Evolutionary conservation across 257 asterid genomes (phyloP), one percentile per base, ranked within the genome.

Genomic region (Nicotiana paniculata): DNA sequence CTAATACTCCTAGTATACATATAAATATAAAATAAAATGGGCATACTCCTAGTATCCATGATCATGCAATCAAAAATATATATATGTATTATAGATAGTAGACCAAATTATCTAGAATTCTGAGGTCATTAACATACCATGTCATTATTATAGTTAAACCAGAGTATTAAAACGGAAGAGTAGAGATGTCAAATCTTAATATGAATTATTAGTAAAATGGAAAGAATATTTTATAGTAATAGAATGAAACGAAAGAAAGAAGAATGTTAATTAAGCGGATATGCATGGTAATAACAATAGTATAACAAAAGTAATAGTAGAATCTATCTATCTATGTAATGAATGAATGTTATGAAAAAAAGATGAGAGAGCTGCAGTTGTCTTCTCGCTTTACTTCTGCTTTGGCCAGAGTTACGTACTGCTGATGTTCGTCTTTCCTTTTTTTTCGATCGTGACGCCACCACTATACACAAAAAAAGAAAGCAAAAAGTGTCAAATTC

Each of bases 381-480:
- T 79, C 64, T 79, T 61, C 83, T 70, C 80, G 81, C 61, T 86
- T 89, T 79, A 85, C 84, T 86, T 77, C 85, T 89, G 91, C 92
- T 77, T 11, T 48, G 63, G 55, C 79, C 65, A 48, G 82, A 83
- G 67, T 79, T 57, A 80, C 18, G 24, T 39, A 55, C 82, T 30
- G 75, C 86, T 85, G 84, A 64, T 79, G 4, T 83, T 82, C 81
- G 28, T 82, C 68, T 89, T 37, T 21, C 26, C 61, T 51, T 62
- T 77, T 21, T 84, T 89, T 85, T 92, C 85, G 96, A 93, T 91
- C 83, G 85, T 85, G 89, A 89, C 93, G 92, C 94, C 91, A 89
- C 80, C 87, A 84, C 88, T 87, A 83, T 87, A 87, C 84, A 57
- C 15, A 7, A 3, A 35, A 21, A 35, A 15, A 79, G 4, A 77